Evolutionary conservation across 495 filamentous ascomycete genomes (phyloP).

Genomic region (Glonium stellatum): DNA sequence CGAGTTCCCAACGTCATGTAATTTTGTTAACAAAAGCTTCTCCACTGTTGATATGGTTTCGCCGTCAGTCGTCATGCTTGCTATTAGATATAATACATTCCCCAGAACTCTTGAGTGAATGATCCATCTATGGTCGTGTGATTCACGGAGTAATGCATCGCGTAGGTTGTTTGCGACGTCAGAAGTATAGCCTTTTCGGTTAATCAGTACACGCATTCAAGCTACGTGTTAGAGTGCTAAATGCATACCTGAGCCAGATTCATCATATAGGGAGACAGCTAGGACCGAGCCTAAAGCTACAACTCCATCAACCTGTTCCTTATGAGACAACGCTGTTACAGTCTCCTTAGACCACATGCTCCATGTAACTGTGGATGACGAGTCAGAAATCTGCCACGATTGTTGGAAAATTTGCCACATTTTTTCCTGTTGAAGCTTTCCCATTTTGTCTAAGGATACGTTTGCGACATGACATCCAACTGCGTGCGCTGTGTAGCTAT

Average conservation of each 20-base stretch:
- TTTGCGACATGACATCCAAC: conserved; percentile 67
- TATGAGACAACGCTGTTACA: conserved; percentile 48
- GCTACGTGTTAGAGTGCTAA: neutral
- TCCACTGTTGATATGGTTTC: conserved; percentile 48
- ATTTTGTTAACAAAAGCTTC: neutral
- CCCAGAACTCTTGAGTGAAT: conserved; percentile 69
- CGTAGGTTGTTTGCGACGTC: conserved; percentile 57
- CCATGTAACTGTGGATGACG: conserved; percentile 42
- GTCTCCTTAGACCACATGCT: conserved; percentile 59
- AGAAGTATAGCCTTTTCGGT: conserved; percentile 55
- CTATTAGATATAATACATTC: conserved; percentile 73
- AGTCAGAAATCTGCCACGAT: conserved; percentile 34
- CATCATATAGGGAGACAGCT: conserved; percentile 52
- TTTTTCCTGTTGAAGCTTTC: conserved; percentile 45
- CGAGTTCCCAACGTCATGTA: neutral
- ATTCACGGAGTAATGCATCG: conserved; percentile 39
- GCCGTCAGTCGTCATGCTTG: conserved; percentile 52
- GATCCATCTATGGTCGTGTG: conserved; percentile 38
- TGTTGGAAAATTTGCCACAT: conserved; percentile 45
- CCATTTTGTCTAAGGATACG: conserved; percentile 50
- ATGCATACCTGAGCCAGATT: conserved; percentile 36
- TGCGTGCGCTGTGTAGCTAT: conserved; percentile 75
- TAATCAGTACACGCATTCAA: conserved; percentile 4
- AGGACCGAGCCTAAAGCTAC: conserved; percentile 67
- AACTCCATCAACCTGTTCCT: conserved; percentile 50